These are phyloP conservation scores for Agaricus sinodeliciosus DNA, from an alignment of 768 basidiomycete species.

Conservation along the genomic window DNA sequence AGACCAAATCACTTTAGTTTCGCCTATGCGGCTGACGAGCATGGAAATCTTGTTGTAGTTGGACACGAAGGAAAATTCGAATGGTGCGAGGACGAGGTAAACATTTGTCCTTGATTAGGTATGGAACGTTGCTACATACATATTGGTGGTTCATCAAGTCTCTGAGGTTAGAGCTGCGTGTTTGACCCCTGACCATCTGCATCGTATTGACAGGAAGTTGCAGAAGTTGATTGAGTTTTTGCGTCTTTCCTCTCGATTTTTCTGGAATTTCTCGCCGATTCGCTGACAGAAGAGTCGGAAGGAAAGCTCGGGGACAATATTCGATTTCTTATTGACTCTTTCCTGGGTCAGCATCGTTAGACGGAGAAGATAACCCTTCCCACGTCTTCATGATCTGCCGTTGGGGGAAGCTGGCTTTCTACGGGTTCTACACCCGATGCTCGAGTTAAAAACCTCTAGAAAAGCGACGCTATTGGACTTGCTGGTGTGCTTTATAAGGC, in stretches of 20 bases:
- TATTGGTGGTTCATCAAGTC: slow-evolving; percentile 63
- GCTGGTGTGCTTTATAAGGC: slow-evolving; percentile 62
- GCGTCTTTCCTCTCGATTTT: slow-evolving; percentile 64
- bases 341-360: slow-evolving; percentile 17
- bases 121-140: slow-evolving; percentile 51
- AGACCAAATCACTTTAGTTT: slow-evolving; percentile 57
- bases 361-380: slow-evolving; percentile 38
- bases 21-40: slow-evolving; percentile 51
- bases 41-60: slow-evolving; percentile 65
- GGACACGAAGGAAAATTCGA: slow-evolving; percentile 62
- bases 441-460: slow-evolving; percentile 3
- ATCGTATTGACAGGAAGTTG: neutral
- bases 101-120: slow-evolving; percentile 55
- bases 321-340: slow-evolving; percentile 52
- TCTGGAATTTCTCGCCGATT: slow-evolving; percentile 64
- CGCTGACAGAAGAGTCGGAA: slow-evolving; percentile 58
- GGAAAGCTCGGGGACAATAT: slow-evolving; percentile 69
- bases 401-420: slow-evolving; percentile 58
- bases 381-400: slow-evolving; percentile 70
- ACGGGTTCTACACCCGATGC: slow-evolving; percentile 13
- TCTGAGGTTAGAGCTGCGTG: no score
- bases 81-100: slow-evolving; percentile 73
- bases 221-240: slow-evolving; percentile 73
- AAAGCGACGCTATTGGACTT: slow-evolving; percentile 44
- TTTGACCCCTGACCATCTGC: no score